Percentiles rank a stretch among this genome's conserved stretches.
Conservation (phyloP, 75 land plant genomes). For the Ceratopteris richardii region DNA sequence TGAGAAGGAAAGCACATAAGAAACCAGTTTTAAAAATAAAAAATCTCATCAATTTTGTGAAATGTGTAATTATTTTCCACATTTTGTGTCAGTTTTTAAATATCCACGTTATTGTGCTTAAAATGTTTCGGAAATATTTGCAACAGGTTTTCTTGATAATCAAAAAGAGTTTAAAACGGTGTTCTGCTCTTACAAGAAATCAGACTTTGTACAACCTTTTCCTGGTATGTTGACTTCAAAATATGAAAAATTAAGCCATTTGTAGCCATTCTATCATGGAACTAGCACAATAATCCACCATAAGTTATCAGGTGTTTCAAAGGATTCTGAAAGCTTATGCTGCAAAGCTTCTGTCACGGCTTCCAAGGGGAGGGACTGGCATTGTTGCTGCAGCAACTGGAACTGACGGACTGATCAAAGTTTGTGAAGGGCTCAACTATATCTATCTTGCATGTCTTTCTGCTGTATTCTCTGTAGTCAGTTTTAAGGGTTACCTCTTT, state of each 20-base stretch:
- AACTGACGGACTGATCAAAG: conserved; percentile 83
- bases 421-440: conserved; percentile 6
- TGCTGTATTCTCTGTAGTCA: no score
- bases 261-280: no score
- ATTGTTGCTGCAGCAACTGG: conserved; percentile 97
- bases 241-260: no score
- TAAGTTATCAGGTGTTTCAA: conserved; percentile 75
- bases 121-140: no score
- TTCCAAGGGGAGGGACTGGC: conserved; percentile 90
- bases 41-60: no score
- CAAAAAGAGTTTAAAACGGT: conserved; percentile 90
- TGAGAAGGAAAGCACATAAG: no score
- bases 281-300: no score
- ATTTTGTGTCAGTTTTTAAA: no score
- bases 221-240: no score
- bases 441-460: background rate
- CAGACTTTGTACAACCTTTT: conserved; percentile 87
- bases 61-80: no score
- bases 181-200: conserved; percentile 84
- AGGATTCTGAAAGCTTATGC: conserved; percentile 88
- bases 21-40: no score
- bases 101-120: no score
- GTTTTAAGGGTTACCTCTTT: background rate
- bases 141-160: conserved; percentile 82
- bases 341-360: conserved; percentile 57